Conservation (phyloP, 345 rosid species). For the Pistacia atlantica region DNA sequence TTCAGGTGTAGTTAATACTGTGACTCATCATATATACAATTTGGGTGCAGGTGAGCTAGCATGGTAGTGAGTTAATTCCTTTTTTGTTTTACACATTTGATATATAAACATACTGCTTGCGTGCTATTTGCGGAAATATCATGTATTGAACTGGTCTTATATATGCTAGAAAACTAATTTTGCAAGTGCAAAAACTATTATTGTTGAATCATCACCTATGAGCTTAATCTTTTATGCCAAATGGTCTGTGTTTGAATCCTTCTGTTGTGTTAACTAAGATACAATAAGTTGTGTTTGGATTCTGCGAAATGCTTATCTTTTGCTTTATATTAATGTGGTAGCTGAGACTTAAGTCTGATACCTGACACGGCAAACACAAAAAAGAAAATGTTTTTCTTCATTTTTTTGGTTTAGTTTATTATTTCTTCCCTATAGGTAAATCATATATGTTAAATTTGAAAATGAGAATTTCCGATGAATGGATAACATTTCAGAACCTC, state of each 20-base stretch:
- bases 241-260: background rate
- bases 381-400: background rate
- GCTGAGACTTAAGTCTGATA: background rate
- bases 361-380: background rate
- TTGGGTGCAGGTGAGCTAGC: slow-evolving; percentile 71
- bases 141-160: slow-evolving; percentile 2
- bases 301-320: background rate
- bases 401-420: background rate
- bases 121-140: background rate
- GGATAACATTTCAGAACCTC: slow-evolving; percentile 1
- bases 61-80: background rate
- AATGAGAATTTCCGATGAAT: background rate
- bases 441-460: slow-evolving; percentile 1
- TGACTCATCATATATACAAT: slow-evolving; percentile 97
- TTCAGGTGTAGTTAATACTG: slow-evolving; percentile 45
- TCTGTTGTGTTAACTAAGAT: too few relatives aligned
- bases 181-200: background rate
- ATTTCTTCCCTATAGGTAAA: background rate
- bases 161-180: background rate
- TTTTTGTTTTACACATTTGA: background rate
- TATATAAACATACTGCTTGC: background rate
- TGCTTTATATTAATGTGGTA: background rate
- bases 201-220: too few relatives aligned
- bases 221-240: too few relatives aligned
- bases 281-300: background rate